Evolutionary conservation across 208 protist species (phyloP), one percentile per base, ranked within the genome.

Genomic region (Leishmania amazonensis): DNA sequence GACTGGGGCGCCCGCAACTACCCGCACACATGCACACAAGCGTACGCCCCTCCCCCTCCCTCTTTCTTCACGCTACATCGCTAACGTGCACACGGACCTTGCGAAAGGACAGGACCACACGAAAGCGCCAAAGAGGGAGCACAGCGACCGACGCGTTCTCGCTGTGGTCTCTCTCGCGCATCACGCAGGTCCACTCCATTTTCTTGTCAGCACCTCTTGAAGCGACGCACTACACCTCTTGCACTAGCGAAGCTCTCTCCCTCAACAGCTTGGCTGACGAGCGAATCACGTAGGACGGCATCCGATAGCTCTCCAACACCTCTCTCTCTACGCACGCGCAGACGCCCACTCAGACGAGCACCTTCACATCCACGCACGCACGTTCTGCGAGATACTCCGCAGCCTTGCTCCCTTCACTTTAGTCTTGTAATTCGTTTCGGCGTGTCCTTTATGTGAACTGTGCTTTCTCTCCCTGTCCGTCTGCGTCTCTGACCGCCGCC

Each of bases 371-470:
- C 38, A 7, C 28, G 28, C 13, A 74, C 35, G 31, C 15, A 5
- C 78, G 65, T 77, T 49, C n/a, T 77, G 24, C n/a, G 75, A 65
- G 9, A 17, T 21, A 51, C 42, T 58, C 75, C 62, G 28, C 76
- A 58, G 24, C 77, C 28, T 85, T 68, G 73, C 24, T 80, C 42
- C 49, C 80, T 80, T 85, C 51, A 24, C 72, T 81, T 28, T 35
- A 64, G 28, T 31, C 35, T 64, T 64, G 5, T 64, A 31, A 64
- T 35, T 3, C 19, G 35, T 64, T 28, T 21, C 17, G 15, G 9
- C 17, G 51, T 5, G 47, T 54, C 51, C 15, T 54, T 13, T 54
- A 21, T 54, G 51, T 21, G 51, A 54, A 54, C 21, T 54, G 0
- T 17, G 7, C 3, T 31, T 28, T 64, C 28, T 31, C 58, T 15